Conservation (phyloP, 345 rosid genomes). For the Laguncularia racemosa region DNA sequence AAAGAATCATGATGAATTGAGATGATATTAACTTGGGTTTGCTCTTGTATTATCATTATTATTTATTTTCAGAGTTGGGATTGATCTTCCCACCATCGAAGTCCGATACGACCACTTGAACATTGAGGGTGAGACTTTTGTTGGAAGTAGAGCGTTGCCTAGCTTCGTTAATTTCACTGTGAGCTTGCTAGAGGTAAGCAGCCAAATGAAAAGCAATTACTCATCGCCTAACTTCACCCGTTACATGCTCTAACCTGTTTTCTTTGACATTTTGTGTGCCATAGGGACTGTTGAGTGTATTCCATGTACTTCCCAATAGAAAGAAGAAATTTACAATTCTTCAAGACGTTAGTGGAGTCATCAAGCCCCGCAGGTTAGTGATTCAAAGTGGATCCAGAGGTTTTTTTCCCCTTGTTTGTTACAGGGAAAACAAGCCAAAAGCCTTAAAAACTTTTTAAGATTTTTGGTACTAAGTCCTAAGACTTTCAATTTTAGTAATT, state of each 20-base stretch:
- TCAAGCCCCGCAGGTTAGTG: conserved; percentile 30
- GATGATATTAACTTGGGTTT: background rate
- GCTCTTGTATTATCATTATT: background rate
- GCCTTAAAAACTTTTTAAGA: background rate
- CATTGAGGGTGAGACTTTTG: conserved; percentile 49
- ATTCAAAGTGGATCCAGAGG: no score
- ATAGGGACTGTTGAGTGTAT: conserved; percentile 15
- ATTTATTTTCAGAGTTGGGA: conserved; percentile 33
- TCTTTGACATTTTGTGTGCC: background rate
- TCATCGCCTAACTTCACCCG: background rate
- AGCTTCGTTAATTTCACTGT: conserved; percentile 40
- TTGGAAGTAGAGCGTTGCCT: conserved; percentile 66
- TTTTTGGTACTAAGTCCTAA: background rate
- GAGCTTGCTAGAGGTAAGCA: conserved; percentile 45
- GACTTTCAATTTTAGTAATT: background rate
- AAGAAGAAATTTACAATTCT: conserved; percentile 29
- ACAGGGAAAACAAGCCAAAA: conserved; percentile 9
- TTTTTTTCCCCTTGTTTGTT: background rate
- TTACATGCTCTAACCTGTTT: background rate
- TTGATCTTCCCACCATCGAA: conserved; percentile 43
- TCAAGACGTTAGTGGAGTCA: conserved; percentile 29
- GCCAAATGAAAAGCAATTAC: background rate
- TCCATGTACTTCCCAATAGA: conserved; percentile 18
- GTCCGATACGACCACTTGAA: conserved; percentile 49
- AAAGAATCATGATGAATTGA: no score